Evolutionary conservation across 2,329 filamentous ascomycete species (phyloP).

Genomic region (Beauveria varroae): DNA sequence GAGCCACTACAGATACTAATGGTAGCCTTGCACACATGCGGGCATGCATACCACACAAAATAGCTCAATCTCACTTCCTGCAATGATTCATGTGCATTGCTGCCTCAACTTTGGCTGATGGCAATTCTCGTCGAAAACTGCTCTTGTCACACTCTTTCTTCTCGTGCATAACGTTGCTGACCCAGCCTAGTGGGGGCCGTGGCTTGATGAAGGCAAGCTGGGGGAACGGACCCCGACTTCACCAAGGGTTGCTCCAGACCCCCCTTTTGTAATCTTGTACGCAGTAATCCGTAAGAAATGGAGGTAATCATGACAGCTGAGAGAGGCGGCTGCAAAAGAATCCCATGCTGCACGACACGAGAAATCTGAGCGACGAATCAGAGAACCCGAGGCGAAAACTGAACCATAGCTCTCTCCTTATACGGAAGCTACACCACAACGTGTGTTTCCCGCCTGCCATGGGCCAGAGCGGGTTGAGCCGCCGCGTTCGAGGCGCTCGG

Average conservation of each 20-base stretch:
- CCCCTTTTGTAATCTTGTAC: background rate
- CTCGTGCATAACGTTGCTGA: too few relatives aligned
- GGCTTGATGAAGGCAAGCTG: background rate
- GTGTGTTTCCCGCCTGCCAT: background rate
- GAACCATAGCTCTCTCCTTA: background rate
- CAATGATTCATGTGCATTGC: too few relatives aligned
- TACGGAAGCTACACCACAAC: background rate
- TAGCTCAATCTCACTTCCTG: too few relatives aligned
- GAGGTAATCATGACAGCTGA: background rate
- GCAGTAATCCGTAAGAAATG: too few relatives aligned
- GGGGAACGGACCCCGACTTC: slow-evolving; percentile 1
- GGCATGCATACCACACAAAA: too few relatives aligned
- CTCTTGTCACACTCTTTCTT: too few relatives aligned
- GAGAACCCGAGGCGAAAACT: background rate
- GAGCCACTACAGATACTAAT: too few relatives aligned
- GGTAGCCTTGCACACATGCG: too few relatives aligned
- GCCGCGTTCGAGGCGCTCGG: background rate
- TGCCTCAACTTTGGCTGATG: too few relatives aligned
- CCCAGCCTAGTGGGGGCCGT: background rate
- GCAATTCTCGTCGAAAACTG: too few relatives aligned
- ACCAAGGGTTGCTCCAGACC: background rate
- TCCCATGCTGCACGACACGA: background rate
- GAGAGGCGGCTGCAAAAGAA: background rate
- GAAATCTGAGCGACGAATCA: background rate
- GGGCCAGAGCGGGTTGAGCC: background rate